These are phyloP conservation scores for Phytophthora agathidicida DNA, from an alignment of 352 stramenopile species.

Conservation along the genomic window DNA sequence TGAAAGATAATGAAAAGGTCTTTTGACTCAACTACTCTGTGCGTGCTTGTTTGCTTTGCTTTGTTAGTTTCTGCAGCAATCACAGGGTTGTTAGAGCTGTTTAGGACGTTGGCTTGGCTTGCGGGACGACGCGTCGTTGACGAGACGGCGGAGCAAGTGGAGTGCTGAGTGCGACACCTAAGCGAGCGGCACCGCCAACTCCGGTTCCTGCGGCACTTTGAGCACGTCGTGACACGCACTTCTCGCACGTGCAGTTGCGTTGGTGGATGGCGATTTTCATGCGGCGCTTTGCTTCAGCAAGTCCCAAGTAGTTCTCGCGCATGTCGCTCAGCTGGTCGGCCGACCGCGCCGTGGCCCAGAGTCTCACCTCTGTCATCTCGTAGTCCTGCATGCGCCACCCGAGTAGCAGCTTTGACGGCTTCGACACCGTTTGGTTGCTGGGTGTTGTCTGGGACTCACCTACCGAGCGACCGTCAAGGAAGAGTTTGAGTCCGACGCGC, in stretches of 20 bases:
- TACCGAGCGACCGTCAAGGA: slow-evolving; percentile 61
- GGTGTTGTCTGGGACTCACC: slow-evolving; percentile 47
- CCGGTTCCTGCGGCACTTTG: slow-evolving; percentile 36
- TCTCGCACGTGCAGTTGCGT: slow-evolving; percentile 82
- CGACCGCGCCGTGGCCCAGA: slow-evolving; percentile 78
- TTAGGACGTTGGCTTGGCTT: slow-evolving; percentile 30
- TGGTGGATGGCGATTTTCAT: slow-evolving; percentile 89
- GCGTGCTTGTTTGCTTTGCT: too few species aligned
- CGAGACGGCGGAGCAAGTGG: slow-evolving; percentile 54
- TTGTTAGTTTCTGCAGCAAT: slow-evolving; percentile 9
- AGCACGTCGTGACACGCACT: slow-evolving; percentile 65
- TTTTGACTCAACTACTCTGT: slow-evolving; percentile 28
- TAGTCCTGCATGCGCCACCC: slow-evolving; percentile 56
- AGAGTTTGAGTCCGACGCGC: slow-evolving; percentile 61
- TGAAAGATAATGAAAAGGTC: slow-evolving; percentile 58
- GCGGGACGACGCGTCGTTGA: slow-evolving; percentile 44
- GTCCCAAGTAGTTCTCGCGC: slow-evolving; percentile 88
- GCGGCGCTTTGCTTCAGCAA: slow-evolving; percentile 79
- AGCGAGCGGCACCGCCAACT: slow-evolving; percentile 5
- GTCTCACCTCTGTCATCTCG: slow-evolving; percentile 79
- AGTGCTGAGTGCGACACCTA: slow-evolving; percentile 34
- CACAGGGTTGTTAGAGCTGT: slow-evolving; percentile 4
- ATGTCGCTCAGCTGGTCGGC: slow-evolving; percentile 79
- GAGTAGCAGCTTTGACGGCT: slow-evolving; percentile 54
- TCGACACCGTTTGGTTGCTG: slow-evolving; percentile 45